A percentile compares a stretch with the other conserved stretches of the same genome.
These are phyloP conservation scores for Trichodelitschia bisporula DNA, from an alignment of 495 filamentous ascomycete species.

Conservation along the genomic window DNA sequence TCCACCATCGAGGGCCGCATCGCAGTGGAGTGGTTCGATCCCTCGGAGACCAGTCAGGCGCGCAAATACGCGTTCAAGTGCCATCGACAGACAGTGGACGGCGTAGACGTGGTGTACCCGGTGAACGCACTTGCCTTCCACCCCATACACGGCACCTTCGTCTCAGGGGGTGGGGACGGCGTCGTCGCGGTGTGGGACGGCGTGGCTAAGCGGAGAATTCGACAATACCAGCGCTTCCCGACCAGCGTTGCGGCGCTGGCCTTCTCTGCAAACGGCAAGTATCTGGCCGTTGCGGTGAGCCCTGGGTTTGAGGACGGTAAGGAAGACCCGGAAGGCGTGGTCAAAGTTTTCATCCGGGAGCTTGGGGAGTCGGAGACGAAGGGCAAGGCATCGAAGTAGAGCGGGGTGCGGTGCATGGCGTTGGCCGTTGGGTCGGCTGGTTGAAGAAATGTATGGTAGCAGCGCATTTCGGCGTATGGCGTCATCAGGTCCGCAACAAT, in stretches of 20 bases:
- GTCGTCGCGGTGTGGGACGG: constrained; percentile 94
- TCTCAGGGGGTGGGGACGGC: constrained; percentile 78
- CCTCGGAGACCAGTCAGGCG: constrained; percentile 55
- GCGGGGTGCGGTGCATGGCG: too few relatives aligned
- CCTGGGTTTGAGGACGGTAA: constrained; percentile 84
- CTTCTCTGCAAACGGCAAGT: constrained; percentile 60
- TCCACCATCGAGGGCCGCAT: constrained; percentile 80
- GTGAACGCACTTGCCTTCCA: constrained; percentile 90
- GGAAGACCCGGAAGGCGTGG: constrained; percentile 34
- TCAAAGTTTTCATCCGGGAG: constrained; percentile 61
- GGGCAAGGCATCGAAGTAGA: constrained; percentile 46
- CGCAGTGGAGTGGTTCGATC: constrained; percentile 94
- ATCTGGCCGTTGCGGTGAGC: constrained; percentile 61
- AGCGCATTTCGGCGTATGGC: too few relatives aligned
- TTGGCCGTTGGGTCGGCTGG: too few relatives aligned
- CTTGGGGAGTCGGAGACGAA: constrained; percentile 71
- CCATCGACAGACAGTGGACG: constrained; percentile 47
- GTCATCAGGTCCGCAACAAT: too few relatives aligned
- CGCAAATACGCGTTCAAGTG: constrained; percentile 98
- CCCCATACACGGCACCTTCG: constrained; percentile 75
- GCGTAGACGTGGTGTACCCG: constrained; percentile 74
- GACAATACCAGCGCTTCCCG: constrained; percentile 66
- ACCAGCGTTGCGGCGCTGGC: constrained; percentile 50
- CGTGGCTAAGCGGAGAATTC: constrained; percentile 66
- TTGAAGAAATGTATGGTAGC: too few relatives aligned